phyloP scores from a whole-genome alignment of 768 basidiomycete species.

The Gymnopilus junonius region DNA sequence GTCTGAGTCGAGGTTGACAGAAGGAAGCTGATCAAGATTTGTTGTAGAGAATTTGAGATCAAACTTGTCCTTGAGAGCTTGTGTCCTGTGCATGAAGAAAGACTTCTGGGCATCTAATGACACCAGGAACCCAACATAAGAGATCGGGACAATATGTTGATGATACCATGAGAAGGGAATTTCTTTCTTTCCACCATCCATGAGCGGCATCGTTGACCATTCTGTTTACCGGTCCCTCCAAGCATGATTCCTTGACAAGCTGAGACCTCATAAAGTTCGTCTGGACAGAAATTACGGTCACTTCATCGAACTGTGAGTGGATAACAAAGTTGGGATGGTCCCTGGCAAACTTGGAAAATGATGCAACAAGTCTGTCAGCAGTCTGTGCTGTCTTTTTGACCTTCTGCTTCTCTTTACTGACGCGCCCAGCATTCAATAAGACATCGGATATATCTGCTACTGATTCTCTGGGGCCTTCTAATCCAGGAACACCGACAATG shows the following conservation, averaged over 20 bases:
- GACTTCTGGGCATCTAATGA: constrained; percentile 9
- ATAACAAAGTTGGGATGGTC: constrained; percentile 22
- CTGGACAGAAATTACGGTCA: constrained; percentile 32
- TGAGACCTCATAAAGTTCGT: constrained; percentile 31
- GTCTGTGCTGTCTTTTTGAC: no score
- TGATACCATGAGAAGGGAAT: constrained; percentile 32
- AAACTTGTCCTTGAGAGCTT: background rate
- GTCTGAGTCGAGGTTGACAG: no score
- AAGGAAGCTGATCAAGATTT: background rate
- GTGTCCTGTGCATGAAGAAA: background rate
- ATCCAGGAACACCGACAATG: no score
- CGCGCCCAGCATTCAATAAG: no score
- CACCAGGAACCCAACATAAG: constrained; percentile 35
- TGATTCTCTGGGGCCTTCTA: no score
- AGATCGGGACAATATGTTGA: constrained; percentile 32
- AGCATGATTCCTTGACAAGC: constrained; percentile 23
- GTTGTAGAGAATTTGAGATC: background rate
- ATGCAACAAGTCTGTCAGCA: no score
- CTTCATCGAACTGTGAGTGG: constrained; percentile 9
- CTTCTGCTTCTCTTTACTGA: no score
- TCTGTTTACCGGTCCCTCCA: constrained; percentile 33
- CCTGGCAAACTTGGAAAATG: background rate
- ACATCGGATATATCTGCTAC: no score
- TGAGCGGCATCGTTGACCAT: constrained; percentile 40
- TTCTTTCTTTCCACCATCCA: constrained; percentile 32